Evolutionary conservation across 169 alveolate genomes (phyloP), one percentile per base, ranked within the genome.

Genomic region (Blepharisma undulans): DNA sequence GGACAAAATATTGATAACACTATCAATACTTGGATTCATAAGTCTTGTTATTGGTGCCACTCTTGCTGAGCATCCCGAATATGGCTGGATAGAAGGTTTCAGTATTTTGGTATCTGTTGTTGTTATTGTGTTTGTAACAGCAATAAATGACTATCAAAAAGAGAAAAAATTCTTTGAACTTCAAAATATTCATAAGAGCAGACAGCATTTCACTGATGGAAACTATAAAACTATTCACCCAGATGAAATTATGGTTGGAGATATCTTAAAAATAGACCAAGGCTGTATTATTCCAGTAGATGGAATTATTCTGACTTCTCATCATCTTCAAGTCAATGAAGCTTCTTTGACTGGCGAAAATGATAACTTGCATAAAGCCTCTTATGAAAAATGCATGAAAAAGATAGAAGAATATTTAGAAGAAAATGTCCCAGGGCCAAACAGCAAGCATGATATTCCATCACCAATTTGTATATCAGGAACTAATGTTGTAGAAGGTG

Each of bases 1-100:
- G 33, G 96, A 94, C 91, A 61, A 76, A 21, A 94, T 93, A 22
- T 60, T 92, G 60, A 90, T 71, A 76, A 82, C 93, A 10, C 88
- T 94, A 22, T 78, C 89, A 94, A 72, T 91, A n/a, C 91, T 94
- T 18, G 97, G 95, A 59, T 30, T 94, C 18, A 88, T 91, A 2
- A 90, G 94, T 21, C 76, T 94, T 30, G 77, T 94, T 30, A 81
- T 94, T 6, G 94, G 93, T 22, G 89, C 91, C 72, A 85, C 91
- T 0, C 88, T 81, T 2, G 94, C 91, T 36, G 94, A 78, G 59
- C 91, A 87, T 48, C 87, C 81, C 33, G 93, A 93, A 12, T 95
- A 92, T 60, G 99, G 98, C 34, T 97, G 98, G 98, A 93, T 98
- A 61, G 99, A 98, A 91, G 99, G 99, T 59, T 88, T 96, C 72